phyloP scores from a whole-genome alignment of 1,139 yeast genomes.

The Blastobotrys persicus region DNA sequence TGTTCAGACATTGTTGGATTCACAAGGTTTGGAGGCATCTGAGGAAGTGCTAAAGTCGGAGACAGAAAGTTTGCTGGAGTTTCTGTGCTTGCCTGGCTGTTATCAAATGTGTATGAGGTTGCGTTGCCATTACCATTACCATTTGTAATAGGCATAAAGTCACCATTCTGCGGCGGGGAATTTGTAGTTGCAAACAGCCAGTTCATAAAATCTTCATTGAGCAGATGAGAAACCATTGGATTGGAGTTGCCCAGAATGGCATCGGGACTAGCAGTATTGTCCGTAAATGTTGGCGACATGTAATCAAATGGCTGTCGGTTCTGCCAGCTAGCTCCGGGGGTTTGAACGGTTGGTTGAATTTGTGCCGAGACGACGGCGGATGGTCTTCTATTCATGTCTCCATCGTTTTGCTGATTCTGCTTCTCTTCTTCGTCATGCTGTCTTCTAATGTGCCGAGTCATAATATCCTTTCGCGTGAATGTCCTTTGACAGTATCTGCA shows the following conservation, averaged over 20 bases:
- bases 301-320: constrained; percentile 16
- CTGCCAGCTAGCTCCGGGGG: constrained; percentile 7
- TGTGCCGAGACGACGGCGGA: constrained; percentile 2
- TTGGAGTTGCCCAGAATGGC: constrained; percentile 29
- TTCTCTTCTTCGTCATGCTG: constrained; percentile 21
- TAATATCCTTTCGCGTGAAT: constrained; percentile 28
- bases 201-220: constrained; percentile 29
- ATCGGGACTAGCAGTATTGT: constrained; percentile 24
- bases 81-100: background rate
- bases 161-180: background rate
- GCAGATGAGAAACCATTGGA: constrained; percentile 27
- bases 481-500: constrained; percentile 24
- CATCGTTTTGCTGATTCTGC: background rate
- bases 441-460: constrained; percentile 25
- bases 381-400: background rate
- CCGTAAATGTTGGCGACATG: constrained; percentile 21
- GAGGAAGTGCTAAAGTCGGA: background rate
- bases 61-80: background rate
- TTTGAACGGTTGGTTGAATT: constrained; percentile 7
- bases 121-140: background rate
- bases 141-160: background rate
- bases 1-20: background rate
- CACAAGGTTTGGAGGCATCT: background rate
- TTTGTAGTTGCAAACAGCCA: constrained; percentile 24
- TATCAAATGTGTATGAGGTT: background rate